Evolutionary conservation across 2,329 filamentous ascomycete genomes (phyloP).

Genomic region (Pyrenochaeta sp.): DNA sequence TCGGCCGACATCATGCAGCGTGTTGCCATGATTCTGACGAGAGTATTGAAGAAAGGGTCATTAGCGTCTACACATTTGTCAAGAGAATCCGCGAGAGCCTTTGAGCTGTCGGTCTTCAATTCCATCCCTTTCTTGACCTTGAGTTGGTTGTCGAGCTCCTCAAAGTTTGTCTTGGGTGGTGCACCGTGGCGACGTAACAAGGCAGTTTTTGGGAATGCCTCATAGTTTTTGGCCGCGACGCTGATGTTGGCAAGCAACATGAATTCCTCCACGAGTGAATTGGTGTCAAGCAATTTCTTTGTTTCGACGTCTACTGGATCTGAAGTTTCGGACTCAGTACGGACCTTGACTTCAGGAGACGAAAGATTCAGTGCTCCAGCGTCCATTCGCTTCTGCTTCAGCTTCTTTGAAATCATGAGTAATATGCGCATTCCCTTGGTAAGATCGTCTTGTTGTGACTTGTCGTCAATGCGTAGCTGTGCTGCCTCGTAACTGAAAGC

Average conservation of each 20-base stretch:
- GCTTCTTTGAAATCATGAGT: constrained; percentile 86
- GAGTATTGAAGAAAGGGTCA: constrained; percentile 97
- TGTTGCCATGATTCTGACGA: constrained; percentile 95
- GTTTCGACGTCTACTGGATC: constrained; percentile 97
- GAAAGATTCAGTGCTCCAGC: constrained; percentile 94
- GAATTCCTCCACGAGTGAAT: constrained; percentile 98
- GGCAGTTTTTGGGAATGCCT: constrained; percentile 92
- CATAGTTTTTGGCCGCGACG: constrained; percentile 88
- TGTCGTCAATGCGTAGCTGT: constrained; percentile 90
- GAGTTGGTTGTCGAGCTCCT: constrained; percentile 89
- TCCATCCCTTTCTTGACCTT: constrained; percentile 84
- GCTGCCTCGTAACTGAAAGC: constrained; percentile 98
- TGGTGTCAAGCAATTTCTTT: constrained; percentile 91
- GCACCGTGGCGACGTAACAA: constrained; percentile 90
- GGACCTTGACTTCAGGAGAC: constrained; percentile 96
- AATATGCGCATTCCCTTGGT: constrained; percentile 88
- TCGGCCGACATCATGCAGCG: constrained; percentile 99
- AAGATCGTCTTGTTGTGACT: constrained; percentile 84
- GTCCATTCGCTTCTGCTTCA: constrained; percentile 92
- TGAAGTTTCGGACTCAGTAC: constrained; percentile 93
- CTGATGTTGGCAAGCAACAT: constrained; percentile 98
- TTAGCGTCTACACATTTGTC: constrained; percentile 79
- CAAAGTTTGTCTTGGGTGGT: constrained; percentile 95
- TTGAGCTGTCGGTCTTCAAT: constrained; percentile 83
- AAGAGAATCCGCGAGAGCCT: constrained; percentile 90